Percentiles rank a stretch among this genome's conserved stretches.
phyloP scores from a whole-genome alignment of 2,329 filamentous ascomycete species.

The Plenodomus tracheiphilus region DNA sequence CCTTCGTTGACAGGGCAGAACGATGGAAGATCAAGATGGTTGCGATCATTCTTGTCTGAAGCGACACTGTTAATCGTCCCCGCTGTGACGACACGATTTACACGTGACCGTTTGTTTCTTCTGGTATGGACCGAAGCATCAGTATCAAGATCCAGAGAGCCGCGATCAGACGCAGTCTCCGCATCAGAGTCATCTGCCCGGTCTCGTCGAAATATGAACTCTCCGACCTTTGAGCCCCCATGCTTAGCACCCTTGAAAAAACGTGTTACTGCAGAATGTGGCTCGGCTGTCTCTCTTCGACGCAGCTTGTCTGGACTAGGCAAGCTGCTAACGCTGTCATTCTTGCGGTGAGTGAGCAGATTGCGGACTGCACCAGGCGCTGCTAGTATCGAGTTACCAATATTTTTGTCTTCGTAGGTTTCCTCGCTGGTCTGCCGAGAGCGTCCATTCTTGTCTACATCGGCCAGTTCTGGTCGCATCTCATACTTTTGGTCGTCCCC shows the following conservation, averaged over 20 bases:
- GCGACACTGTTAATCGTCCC: constrained; percentile 24
- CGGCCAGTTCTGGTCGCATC: constrained; percentile 20
- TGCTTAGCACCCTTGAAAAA: constrained; percentile 79
- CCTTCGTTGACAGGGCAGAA: constrained; percentile 37
- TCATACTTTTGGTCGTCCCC: constrained; percentile 37
- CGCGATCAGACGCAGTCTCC: constrained; percentile 52
- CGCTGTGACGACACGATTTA: constrained; percentile 37
- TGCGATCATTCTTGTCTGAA: constrained; percentile 30
- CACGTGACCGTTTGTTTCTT: constrained; percentile 22
- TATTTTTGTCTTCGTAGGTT: constrained; percentile 30
- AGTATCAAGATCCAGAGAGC: constrained; percentile 41
- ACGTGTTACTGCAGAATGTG: constrained; percentile 63
- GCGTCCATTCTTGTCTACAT: constrained; percentile 26
- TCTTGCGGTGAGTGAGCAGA: constrained; percentile 41
- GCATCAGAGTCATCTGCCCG: constrained; percentile 49
- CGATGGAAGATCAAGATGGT: constrained; percentile 41
- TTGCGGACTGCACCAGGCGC: constrained; percentile 41
- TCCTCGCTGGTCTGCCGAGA: constrained; percentile 41
- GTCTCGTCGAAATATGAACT: constrained; percentile 64
- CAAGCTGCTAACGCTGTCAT: constrained; percentile 43
- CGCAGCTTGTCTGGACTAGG: constrained; percentile 31
- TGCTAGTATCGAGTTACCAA: constrained; percentile 33
- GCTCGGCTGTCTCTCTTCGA: constrained; percentile 48
- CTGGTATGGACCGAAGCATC: constrained; percentile 22
- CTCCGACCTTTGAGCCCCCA: constrained; percentile 65